Conservation (phyloP, 2,329 filamentous ascomycete genomes). For the Fusarium sp. region DNA sequence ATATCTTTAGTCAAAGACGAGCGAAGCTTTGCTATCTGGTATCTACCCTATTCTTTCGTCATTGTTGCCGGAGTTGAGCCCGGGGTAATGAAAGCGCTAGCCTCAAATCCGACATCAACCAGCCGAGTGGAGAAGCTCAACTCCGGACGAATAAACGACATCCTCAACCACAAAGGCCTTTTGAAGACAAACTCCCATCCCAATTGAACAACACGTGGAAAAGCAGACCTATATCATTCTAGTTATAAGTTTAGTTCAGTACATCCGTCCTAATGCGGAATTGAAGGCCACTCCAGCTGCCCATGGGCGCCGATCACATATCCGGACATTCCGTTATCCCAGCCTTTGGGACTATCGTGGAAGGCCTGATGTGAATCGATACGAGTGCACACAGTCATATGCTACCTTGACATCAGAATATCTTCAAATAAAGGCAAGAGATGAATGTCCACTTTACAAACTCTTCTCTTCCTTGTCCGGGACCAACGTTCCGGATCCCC, state of each 20-base stretch:
- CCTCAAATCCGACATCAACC: conserved; percentile 7
- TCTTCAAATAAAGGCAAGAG: not conserved
- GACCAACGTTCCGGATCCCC: not conserved
- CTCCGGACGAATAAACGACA: not conserved
- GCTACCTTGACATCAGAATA: not conserved
- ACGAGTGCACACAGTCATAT: not conserved
- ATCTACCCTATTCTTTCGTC: not conserved
- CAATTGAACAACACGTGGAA: not conserved
- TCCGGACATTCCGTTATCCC: not conserved
- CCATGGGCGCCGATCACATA: not conserved
- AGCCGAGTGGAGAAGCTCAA: not conserved
- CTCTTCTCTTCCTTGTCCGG: not conserved
- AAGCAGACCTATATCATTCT: not conserved
- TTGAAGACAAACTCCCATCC: not conserved
- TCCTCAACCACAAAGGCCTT: not conserved
- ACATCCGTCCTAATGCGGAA: not conserved
- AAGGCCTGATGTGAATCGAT: not conserved
- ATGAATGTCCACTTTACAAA: not conserved
- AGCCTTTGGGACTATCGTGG: not conserved
- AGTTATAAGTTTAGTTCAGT: not conserved
- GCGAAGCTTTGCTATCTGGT: not conserved
- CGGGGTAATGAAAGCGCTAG: not conserved
- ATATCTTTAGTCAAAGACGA: not conserved
- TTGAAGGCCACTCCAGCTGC: not conserved
- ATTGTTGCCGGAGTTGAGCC: conserved; percentile 6